phyloP scores from a whole-genome alignment of 2,329 filamentous ascomycete genomes.

The Aspergillus versicolor region DNA sequence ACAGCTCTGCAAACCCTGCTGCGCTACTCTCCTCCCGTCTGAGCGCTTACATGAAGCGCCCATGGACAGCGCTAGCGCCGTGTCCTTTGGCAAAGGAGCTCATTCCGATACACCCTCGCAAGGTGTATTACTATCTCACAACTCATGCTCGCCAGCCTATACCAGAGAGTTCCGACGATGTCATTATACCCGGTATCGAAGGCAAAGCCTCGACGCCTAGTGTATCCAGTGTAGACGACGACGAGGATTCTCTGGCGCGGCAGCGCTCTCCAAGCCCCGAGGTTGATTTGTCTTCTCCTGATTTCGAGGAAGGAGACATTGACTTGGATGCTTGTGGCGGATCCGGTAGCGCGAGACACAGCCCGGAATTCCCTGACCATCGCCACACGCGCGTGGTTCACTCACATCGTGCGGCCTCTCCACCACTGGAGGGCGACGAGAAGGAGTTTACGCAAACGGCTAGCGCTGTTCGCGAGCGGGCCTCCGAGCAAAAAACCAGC shows the following conservation, averaged over 20 bases:
- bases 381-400: slow-evolving; percentile 59
- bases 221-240: slow-evolving; percentile 71
- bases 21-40: slow-evolving; percentile 93
- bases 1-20: slow-evolving; percentile 89
- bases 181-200: slow-evolving; percentile 49
- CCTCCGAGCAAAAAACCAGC: slow-evolving; percentile 38
- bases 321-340: slow-evolving; percentile 55
- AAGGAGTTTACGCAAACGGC: slow-evolving; percentile 96
- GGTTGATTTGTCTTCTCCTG: slow-evolving; percentile 82
- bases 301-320: slow-evolving; percentile 73
- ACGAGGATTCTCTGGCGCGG: slow-evolving; percentile 60
- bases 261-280: slow-evolving; percentile 76
- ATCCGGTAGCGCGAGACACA: slow-evolving; percentile 55
- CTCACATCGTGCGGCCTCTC: slow-evolving; percentile 73
- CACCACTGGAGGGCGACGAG: slow-evolving; percentile 89
- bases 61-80: slow-evolving; percentile 73
- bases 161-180: slow-evolving; percentile 61
- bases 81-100: slow-evolving; percentile 93
- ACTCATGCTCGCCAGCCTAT: slow-evolving; percentile 82
- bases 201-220: slow-evolving; percentile 77
- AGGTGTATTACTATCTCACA: slow-evolving; percentile 94
- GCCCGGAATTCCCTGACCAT: slow-evolving; percentile 53
- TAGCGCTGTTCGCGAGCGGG: slow-evolving; percentile 69
- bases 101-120: slow-evolving; percentile 85
- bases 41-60: slow-evolving; percentile 82